Evolutionary conservation across 805 yeast genomes (phyloP).

Genomic region (Yarrowia osloensis): DNA sequence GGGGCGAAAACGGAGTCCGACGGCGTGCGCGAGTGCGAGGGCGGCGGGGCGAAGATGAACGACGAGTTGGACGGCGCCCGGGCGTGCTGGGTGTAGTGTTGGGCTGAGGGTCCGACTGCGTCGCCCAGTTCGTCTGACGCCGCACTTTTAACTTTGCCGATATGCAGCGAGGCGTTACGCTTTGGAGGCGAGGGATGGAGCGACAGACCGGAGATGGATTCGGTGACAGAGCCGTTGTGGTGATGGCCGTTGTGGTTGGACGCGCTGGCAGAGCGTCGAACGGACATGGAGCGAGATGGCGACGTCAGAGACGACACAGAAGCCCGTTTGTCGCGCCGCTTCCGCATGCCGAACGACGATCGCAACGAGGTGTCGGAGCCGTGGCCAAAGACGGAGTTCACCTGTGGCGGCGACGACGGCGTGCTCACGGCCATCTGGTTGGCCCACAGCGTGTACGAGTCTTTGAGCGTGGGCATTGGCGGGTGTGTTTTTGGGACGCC

Average conservation of each 20-base stretch:
- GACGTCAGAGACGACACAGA: slow-evolving; percentile 8
- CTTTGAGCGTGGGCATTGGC: slow-evolving; percentile 20
- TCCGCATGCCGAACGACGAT: background rate
- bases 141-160: background rate
- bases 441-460: slow-evolving; percentile 24
- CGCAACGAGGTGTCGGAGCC: background rate
- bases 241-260: background rate
- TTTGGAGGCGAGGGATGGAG: slow-evolving; percentile 19
- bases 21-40: background rate
- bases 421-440: slow-evolving; percentile 23
- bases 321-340: background rate
- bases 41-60: background rate
- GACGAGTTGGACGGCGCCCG: slow-evolving; percentile 20
- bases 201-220: no score
- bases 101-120: no score
- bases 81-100: background rate
- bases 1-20: slow-evolving; percentile 22
- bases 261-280: background rate
- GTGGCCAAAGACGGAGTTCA: slow-evolving; percentile 2
- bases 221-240: no score
- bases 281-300: background rate
- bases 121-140: background rate
- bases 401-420: slow-evolving; percentile 6
- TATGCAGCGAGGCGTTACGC: slow-evolving; percentile 13
- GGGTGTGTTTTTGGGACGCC: background rate